Base-by-base conservation (phyloP, 345 rosid species). In the Psidium guajava region DNA sequence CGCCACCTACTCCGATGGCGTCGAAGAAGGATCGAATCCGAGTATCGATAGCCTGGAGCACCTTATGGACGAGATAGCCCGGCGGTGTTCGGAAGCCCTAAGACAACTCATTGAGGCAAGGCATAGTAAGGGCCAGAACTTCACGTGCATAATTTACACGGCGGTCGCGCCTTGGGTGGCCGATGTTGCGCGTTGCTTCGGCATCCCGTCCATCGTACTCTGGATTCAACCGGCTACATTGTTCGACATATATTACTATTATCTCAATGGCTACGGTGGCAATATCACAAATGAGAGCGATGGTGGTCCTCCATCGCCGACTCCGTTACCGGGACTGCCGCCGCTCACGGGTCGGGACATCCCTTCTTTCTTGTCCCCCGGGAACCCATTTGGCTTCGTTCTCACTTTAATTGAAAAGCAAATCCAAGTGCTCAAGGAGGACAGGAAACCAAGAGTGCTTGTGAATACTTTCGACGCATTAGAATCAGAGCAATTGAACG, bases 151-250 rank as follows among this genome's bases (percentile, higher is more conserved):
- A 4, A 86, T 93, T 24, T 93, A 93, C 94, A 89, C 93, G 5
- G 11, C 92, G 0, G 88, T 93, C 3, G 88, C 94, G 6, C 92
- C 92, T 0, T 96, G 96, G 95, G 94, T 84, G 1, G 86, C 86
- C 0, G 85, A 83, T 25, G 93, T 91, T 80, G 96, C 97, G 58
- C 91, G 90, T 83, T 89, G 56, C 11, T 83, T 88, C 49, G 47
- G 86, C 82, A 87, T 94, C 24, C 94, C 93, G 0, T 59, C 91
- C 0, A 86, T 89, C 0, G 85, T 92, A 3, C 90, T 95, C 16
- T 95, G 98, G 96, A 89, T 85, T n/a, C 98, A 96, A 32, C 93
- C 98, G 0, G 96, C 98, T 0, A 89, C 92, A 1, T 91, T 94
- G 22, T 87, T 96, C 1, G 92, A 87, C 83, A 87, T 94, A 80